These are phyloP conservation scores for Trebouxia gelatinosa DNA, from an alignment of 163 green algal species.

Conservation along the genomic window DNA sequence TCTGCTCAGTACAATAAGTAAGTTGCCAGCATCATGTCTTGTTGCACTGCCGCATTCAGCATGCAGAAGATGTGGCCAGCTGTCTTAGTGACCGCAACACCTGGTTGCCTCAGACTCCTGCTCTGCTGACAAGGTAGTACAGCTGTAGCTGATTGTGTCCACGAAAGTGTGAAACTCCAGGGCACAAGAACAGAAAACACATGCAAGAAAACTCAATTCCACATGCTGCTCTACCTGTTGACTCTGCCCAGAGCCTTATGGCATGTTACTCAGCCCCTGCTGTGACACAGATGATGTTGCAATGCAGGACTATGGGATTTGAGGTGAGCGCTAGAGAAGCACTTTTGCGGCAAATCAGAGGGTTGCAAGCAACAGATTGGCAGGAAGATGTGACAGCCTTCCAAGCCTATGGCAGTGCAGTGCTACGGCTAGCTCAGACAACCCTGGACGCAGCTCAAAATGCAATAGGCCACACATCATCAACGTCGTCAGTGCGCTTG, in stretches of 20 bases:
- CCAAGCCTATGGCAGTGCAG: background rate
- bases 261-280: background rate
- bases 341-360: conserved; percentile 9
- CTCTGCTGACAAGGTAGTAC: too few relatives aligned
- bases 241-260: background rate
- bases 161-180: too few relatives aligned
- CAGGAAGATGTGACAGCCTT: background rate
- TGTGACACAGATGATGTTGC: background rate
- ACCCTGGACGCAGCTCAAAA: background rate
- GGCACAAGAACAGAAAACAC: background rate
- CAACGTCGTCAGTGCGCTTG: background rate
- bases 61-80: background rate
- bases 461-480: background rate
- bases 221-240: background rate
- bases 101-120: too few relatives aligned
- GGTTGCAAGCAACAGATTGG: conserved; percentile 2
- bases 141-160: too few relatives aligned
- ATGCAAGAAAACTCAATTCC: background rate
- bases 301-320: conserved; percentile 13
- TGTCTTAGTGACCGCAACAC: too few relatives aligned
- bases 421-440: background rate
- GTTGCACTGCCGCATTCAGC: background rate
- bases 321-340: conserved; percentile 12
- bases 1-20: conserved; percentile 13
- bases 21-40: background rate